Conservation (phyloP, 2,329 filamentous ascomycete species). For the Lachnellula cervina region DNA sequence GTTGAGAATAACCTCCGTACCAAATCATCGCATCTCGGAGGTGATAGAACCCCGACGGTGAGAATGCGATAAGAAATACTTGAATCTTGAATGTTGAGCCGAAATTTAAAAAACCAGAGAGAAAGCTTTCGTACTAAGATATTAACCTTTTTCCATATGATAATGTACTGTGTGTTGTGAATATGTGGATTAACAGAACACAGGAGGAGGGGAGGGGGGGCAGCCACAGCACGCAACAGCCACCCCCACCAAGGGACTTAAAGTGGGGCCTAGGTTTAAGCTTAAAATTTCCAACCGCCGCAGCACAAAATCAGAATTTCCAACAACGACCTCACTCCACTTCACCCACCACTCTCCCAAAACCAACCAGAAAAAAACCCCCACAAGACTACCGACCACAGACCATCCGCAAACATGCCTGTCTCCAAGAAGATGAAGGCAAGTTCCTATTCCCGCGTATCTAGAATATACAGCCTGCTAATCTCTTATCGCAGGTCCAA, state of each 20-base stretch:
- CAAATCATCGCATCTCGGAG: conserved; percentile 1
- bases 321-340: background rate
- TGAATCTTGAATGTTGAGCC: background rate
- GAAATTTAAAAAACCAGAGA: too few species aligned
- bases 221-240: background rate
- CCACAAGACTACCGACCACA: background rate
- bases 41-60: background rate
- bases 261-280: background rate
- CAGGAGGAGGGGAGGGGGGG: background rate
- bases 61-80: background rate
- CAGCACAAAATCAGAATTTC: conserved; percentile 5
- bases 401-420: conserved; percentile 34
- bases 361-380: background rate
- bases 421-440: conserved; percentile 45
- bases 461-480: background rate
- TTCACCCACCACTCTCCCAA: background rate
- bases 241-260: background rate
- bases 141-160: too few species aligned
- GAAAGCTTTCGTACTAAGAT: too few species aligned
- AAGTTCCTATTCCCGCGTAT: conserved; percentile 5
- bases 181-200: too few species aligned
- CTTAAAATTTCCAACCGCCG: background rate
- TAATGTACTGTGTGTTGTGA: too few species aligned
- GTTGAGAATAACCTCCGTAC: background rate
- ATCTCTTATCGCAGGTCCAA: conserved; percentile 36